Base-by-base conservation (phyloP, 495 filamentous ascomycete species). In the Cairneyella variabilis region DNA sequence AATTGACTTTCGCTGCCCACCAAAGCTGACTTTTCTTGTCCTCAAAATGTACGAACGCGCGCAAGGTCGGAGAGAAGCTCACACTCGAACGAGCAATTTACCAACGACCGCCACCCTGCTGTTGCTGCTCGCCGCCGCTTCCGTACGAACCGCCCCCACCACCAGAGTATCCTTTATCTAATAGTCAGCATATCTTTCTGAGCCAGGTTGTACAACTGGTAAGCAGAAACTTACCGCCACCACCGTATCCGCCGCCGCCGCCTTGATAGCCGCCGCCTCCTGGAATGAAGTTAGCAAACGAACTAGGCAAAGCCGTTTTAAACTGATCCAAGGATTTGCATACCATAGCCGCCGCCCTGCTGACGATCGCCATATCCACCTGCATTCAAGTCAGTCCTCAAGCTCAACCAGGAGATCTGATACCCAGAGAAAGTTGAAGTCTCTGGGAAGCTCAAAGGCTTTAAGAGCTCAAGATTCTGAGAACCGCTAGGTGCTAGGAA, bases 11-110 rank as follows among this genome's bases (percentile, higher is more conserved):
- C 57, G 54, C 61, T 58, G 58, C 49, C 51, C 51, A 60, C 54
- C 61, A 52, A 55, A 59, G 61, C 61, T 59, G 47, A 58, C 61
- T 64, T 64, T 64, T 60, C 61, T 59, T 62, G 60, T 54, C 53
- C 17, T 56, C 47, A 44, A 51, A 34, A 54, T 47, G 60, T 60
- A 57, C 60, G 49, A 59, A 56, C 42, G 51, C 49, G 51, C 53
- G 53, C 53, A 46, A 55, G 61, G 50, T 57, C 51, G 54, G 60
- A 61, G 53, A 54, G 50, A 47, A 61, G 57, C 44, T 52, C 48
- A 53, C 45, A 37, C 44, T 27, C 23, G 27, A 40, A 40, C 27
- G 26, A 54, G 50, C 47, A 58, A n/a, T 39, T 50, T 51, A 52
- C 62, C 62, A 64, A 16, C 62, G 51, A 17, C 56, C 56, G 46